phyloP scores from a whole-genome alignment of 2,329 filamentous ascomycete genomes.

The Calonectria naviculata region DNA sequence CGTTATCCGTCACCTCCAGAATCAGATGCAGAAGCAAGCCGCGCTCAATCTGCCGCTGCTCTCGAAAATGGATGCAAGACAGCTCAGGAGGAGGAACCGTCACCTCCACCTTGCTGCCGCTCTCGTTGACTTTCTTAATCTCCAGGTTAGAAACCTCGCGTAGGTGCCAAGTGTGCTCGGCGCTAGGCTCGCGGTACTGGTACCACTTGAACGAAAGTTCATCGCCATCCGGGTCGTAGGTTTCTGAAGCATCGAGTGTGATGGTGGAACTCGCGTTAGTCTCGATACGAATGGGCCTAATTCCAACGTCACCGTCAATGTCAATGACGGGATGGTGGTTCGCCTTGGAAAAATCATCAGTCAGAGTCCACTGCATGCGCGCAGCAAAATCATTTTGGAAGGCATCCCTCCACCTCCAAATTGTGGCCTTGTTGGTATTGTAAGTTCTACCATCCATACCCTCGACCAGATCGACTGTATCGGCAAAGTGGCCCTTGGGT shows the following conservation, averaged over 20 bases:
- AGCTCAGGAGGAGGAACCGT: slow-evolving; percentile 13
- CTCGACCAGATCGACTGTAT: slow-evolving; percentile 40
- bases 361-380: slow-evolving; percentile 53
- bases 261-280: slow-evolving; percentile 52
- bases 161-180: slow-evolving; percentile 43
- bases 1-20: slow-evolving; percentile 25
- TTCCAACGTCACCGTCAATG: slow-evolving; percentile 52
- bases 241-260: slow-evolving; percentile 55
- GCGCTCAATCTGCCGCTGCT: slow-evolving; percentile 20
- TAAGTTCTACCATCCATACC: slow-evolving; percentile 40
- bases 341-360: slow-evolving; percentile 42
- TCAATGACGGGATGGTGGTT: slow-evolving; percentile 60
- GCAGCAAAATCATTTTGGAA: slow-evolving; percentile 57
- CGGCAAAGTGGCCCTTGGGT: slow-evolving; percentile 29
- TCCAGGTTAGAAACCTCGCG: slow-evolving; percentile 11
- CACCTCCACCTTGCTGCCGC: slow-evolving; percentile 11
- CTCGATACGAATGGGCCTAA: slow-evolving; percentile 50
- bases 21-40: slow-evolving; percentile 26
- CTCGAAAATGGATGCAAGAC: slow-evolving; percentile 21
- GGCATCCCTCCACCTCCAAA: slow-evolving; percentile 55
- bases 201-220: slow-evolving; percentile 60
- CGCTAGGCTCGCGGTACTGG: slow-evolving; percentile 55
- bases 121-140: slow-evolving; percentile 15
- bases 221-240: slow-evolving; percentile 59
- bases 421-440: slow-evolving; percentile 46